A percentile compares a stretch with the other conserved stretches of the same genome.
Evolutionary conservation across 495 filamentous ascomycete species (phyloP).

Genomic region (Aspergillus conjunctus): DNA sequence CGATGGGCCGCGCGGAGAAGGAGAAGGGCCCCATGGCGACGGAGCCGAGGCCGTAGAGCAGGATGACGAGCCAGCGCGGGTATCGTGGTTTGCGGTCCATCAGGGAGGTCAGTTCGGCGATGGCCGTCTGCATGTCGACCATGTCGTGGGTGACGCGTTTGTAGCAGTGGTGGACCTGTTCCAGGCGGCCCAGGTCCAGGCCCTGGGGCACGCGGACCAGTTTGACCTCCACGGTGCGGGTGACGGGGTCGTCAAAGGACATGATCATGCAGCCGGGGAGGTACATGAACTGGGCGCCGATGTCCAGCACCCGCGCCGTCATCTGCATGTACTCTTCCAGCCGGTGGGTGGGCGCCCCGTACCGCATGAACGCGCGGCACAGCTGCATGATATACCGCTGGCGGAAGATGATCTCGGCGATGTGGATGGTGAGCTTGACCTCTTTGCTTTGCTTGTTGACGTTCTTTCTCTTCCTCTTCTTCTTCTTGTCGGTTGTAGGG

Average conservation of each 20-base stretch:
- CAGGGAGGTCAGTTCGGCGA: constrained; percentile 66
- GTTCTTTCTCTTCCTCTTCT: constrained; percentile 32
- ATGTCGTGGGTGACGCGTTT: constrained; percentile 90
- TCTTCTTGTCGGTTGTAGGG: neutral
- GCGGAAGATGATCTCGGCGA: constrained; percentile 80
- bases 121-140: constrained; percentile 86
- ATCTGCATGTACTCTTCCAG: constrained; percentile 87
- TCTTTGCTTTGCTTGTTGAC: constrained; percentile 54
- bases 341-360: constrained; percentile 76
- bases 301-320: constrained; percentile 86
- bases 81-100: constrained; percentile 66
- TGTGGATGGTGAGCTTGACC: constrained; percentile 78
- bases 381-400: constrained; percentile 87
- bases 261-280: constrained; percentile 95
- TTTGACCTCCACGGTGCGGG: constrained; percentile 91
- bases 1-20: constrained; percentile 81
- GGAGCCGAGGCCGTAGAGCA: constrained; percentile 80
- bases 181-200: constrained; percentile 80
- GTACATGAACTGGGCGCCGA: constrained; percentile 89
- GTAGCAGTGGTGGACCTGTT: constrained; percentile 86
- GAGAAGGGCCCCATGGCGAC: constrained; percentile 80
- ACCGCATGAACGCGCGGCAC: constrained; percentile 84
- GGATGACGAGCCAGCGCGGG: constrained; percentile 69
- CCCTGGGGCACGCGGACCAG: constrained; percentile 77
- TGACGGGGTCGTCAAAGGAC: constrained; percentile 86